Percentiles rank a stretch among this genome's conserved stretches.
Evolutionary conservation across 2,329 filamentous ascomycete genomes (phyloP).

Genomic region (Colletotrichum sojae): DNA sequence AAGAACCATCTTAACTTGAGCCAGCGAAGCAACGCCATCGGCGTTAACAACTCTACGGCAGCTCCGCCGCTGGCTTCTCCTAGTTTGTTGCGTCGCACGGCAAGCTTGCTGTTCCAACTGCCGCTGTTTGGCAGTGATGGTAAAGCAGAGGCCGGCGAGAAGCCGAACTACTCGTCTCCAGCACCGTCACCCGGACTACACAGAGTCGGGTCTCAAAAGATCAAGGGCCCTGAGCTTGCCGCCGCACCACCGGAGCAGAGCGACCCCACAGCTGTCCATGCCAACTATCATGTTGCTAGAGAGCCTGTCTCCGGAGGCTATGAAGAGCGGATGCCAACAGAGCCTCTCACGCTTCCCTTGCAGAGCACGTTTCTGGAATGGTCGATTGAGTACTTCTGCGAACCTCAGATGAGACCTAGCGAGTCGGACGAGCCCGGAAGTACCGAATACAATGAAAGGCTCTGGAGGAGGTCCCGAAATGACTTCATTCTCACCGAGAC

Average conservation of each 20-base stretch:
- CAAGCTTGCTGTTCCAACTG: slow-evolving; percentile 72
- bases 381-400: slow-evolving; percentile 97
- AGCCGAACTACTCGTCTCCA: slow-evolving; percentile 37
- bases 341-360: slow-evolving; percentile 78
- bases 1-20: slow-evolving; percentile 57
- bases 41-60: slow-evolving; percentile 51
- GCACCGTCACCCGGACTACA: slow-evolving; percentile 51
- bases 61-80: slow-evolving; percentile 66
- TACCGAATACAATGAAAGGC: slow-evolving; percentile 93
- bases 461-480: slow-evolving; percentile 94
- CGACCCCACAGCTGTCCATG: slow-evolving; percentile 75
- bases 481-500: slow-evolving; percentile 93
- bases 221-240: slow-evolving; percentile 59
- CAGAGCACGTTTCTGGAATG: slow-evolving; percentile 91
- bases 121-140: slow-evolving; percentile 69
- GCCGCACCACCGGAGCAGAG: slow-evolving; percentile 79
- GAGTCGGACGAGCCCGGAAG: slow-evolving; percentile 97
- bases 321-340: slow-evolving; percentile 70
- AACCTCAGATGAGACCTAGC: slow-evolving; percentile 97
- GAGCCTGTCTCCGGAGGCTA: slow-evolving; percentile 87
- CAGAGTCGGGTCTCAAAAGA: slow-evolving; percentile 56
- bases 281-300: slow-evolving; percentile 82
- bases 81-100: slow-evolving; percentile 73
- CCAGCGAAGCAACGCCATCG: slow-evolving; percentile 60
- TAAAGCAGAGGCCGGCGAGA: slow-evolving; percentile 45